Evolutionary conservation across 140 eudicot species (phyloP), one percentile per base, ranked within the genome.

Genomic region (Stevia rebaudiana): DNA sequence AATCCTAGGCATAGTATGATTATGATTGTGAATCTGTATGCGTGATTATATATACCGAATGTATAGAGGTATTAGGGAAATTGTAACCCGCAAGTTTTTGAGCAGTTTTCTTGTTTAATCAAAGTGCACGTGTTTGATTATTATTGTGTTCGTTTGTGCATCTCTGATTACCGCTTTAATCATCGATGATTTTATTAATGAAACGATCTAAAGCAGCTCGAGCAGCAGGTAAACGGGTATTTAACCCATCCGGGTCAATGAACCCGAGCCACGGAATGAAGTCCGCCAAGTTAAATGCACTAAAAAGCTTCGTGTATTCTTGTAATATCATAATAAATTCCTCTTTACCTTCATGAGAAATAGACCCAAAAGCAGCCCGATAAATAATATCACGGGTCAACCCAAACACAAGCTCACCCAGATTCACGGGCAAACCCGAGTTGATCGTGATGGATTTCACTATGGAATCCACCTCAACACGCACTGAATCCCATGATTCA

Each of bases 401-500:
- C 23, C 83, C 84, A 52, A 84, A 87, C 8, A 82, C 91, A 10
- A 82, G 74, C 80, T 87, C 95, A 12, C 98, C 95, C n/a, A 91
- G 13, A 68, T 91, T 78, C 0, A 91, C 81, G 0, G 81, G 33
- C 3, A 67, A 19, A 25, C 94, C 86, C 0, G 83, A 16, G 63
- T 57, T 77, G 5, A 52, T 11, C 0, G 72, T 78, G 2, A 83
- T 79, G 36, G 53, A 17, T 35, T 74, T 79, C 25, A 86, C 76
- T 81, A 80, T 91, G 25, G 58, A 30, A 52, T 87, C 88, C 30
- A 91, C 83, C 63, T 91, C 98, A 39, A 80, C 89, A 3, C 98
- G 86, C 19, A 91, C 94, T 0, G 98, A 91, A 43, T 80, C 85
- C 98, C 98, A 91, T 0, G 95, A 87, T 83, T 87, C 98, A 5